A percentile compares a stretch with the other conserved stretches of the same genome.
Conservation (phyloP, 495 filamentous ascomycete species). For the Xeromyces bisporus region DNA sequence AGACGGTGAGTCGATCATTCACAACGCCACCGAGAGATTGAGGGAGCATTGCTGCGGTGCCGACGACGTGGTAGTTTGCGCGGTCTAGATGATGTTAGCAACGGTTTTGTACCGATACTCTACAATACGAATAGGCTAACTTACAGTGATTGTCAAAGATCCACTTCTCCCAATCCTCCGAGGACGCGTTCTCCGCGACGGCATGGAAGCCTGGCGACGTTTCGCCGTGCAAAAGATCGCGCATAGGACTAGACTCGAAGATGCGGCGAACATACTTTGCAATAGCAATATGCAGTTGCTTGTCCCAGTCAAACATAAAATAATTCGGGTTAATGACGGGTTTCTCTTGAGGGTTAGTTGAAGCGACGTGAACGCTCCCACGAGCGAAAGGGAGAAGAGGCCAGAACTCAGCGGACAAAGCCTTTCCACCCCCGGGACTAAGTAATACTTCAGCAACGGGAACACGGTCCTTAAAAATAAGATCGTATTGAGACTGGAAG, state of each 20-base stretch:
- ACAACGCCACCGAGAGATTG: conserved; percentile 35
- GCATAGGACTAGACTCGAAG: neutral
- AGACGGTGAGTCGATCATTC: conserved; percentile 20
- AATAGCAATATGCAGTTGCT: conserved; percentile 16
- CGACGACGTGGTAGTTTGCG: conserved; percentile 25
- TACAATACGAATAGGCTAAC: conserved; percentile 1
- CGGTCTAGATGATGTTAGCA: conserved; percentile 8
- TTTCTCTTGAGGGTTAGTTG: conserved; percentile 13
- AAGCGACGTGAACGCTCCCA: conserved; percentile 38
- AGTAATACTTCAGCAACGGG: conserved; percentile 25
- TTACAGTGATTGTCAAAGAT: conserved; percentile 15
- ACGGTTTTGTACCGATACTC: neutral
- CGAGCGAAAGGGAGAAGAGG: conserved; percentile 32
- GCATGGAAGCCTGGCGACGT: conserved; percentile 1
- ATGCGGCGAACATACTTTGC: conserved; percentile 14
- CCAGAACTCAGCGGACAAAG: conserved; percentile 25
- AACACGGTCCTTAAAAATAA: conserved; percentile 25
- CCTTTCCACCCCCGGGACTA: conserved; percentile 8
- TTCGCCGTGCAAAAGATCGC: conserved; percentile 1
- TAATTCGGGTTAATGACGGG: conserved; percentile 38
- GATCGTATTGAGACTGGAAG: conserved; percentile 24
- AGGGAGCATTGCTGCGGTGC: conserved; percentile 41
- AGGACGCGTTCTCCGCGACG: conserved; percentile 3
- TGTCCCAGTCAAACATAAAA: conserved; percentile 33
- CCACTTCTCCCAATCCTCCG: conserved; percentile 12